phyloP scores from a whole-genome alignment of 2,329 filamentous ascomycete genomes.

The Claviceps quebecensis region DNA sequence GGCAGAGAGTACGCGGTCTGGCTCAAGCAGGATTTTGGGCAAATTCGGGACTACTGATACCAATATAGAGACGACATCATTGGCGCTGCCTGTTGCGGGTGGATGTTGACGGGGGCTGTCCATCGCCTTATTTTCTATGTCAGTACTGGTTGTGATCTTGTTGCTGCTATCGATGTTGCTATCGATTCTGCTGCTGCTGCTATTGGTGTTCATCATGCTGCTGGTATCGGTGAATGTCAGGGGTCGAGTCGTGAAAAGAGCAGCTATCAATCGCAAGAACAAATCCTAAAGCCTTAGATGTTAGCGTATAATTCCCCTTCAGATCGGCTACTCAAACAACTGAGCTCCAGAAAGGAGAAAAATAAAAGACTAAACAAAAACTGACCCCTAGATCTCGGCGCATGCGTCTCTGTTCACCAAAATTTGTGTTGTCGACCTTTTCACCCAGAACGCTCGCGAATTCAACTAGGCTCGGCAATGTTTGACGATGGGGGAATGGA shows the following conservation, averaged over 20 bases:
- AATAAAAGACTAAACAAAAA: conserved; percentile 9
- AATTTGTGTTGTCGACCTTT: conserved; percentile 96
- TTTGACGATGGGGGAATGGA: conserved; percentile 87
- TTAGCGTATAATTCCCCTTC: background rate
- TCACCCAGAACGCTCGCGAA: conserved; percentile 83
- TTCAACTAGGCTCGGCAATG: conserved; percentile 70
- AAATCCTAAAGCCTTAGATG: conserved; percentile 49
- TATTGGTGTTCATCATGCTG: background rate
- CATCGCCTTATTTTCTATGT: conserved; percentile 21
- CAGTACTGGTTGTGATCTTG: conserved; percentile 13
- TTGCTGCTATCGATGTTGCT: conserved; percentile 6
- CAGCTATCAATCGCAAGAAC: conserved; percentile 73
- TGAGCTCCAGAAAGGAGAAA: background rate
- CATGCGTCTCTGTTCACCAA: conserved; percentile 89
- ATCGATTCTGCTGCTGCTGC: conserved; percentile 10
- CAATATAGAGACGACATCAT: conserved; percentile 70
- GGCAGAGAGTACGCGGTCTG: conserved; percentile 67
- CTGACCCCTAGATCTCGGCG: conserved; percentile 73
- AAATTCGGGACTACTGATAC: conserved; percentile 67
- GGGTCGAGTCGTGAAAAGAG: conserved; percentile 85
- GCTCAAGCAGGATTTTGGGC: conserved; percentile 69
- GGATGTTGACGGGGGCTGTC: conserved; percentile 20
- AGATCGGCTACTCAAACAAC: too few species aligned
- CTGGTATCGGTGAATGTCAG: conserved; percentile 51
- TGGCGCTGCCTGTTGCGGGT: conserved; percentile 28